Evolutionary conservation across 495 filamentous ascomycete genomes (phyloP).

Genomic region (Terfezia boudieri): DNA sequence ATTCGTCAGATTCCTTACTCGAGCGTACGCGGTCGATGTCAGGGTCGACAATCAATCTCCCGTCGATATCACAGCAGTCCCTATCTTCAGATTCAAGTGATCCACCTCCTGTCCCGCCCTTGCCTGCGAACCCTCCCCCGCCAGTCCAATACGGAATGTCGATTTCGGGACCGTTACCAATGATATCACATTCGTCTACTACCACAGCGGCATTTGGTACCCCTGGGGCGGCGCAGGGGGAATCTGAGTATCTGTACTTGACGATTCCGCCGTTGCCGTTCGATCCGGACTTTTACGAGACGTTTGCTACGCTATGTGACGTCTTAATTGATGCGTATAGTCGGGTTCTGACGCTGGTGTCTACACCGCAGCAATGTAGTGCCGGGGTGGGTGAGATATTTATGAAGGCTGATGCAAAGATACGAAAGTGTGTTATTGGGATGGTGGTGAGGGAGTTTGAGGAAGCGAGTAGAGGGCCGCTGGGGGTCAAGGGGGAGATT

Average conservation of each 20-base stretch:
- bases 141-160: slow-evolving; percentile 16
- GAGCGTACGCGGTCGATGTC: slow-evolving; percentile 15
- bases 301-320: slow-evolving; percentile 92
- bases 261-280: slow-evolving; percentile 85
- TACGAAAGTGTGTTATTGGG: slow-evolving; percentile 69
- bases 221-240: slow-evolving; percentile 25
- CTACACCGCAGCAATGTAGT: slow-evolving; percentile 39
- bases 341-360: slow-evolving; percentile 46
- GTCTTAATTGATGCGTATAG: slow-evolving; percentile 84
- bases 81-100: background rate
- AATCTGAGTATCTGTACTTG: slow-evolving; percentile 61
- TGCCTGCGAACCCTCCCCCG: slow-evolving; percentile 7
- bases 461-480: slow-evolving; percentile 41
- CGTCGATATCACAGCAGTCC: background rate
- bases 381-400: slow-evolving; percentile 56
- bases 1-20: slow-evolving; percentile 1
- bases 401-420: slow-evolving; percentile 60
- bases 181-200: slow-evolving; percentile 3
- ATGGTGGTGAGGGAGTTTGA: slow-evolving; percentile 83
- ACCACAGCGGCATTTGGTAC: slow-evolving; percentile 6
- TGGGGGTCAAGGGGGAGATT: slow-evolving; percentile 53
- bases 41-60: slow-evolving; percentile 23
- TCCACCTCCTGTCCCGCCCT: slow-evolving; percentile 1
- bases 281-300: slow-evolving; percentile 92
- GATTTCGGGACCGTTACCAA: slow-evolving; percentile 27